phyloP scores from a whole-genome alignment of 2,329 filamentous ascomycete genomes.

The Dothistroma septosporum region DNA sequence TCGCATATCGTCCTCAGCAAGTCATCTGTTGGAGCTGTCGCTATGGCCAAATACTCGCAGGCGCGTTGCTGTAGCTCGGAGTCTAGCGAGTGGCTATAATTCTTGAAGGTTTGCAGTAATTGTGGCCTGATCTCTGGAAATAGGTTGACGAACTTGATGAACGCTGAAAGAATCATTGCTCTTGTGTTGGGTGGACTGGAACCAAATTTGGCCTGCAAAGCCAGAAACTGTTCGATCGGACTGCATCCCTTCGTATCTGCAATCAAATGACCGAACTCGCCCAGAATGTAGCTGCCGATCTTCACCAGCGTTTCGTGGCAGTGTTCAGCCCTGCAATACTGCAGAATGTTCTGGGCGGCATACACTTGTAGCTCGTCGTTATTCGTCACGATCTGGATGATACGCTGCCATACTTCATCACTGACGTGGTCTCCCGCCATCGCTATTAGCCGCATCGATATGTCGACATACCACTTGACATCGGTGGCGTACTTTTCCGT shows the following conservation, averaged over 20 bases:
- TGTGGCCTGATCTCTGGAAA: slow-evolving; percentile 98
- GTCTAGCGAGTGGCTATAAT: slow-evolving; percentile 92
- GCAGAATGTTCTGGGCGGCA: slow-evolving; percentile 85
- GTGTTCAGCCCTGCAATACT: slow-evolving; percentile 86
- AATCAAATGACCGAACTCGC: slow-evolving; percentile 94
- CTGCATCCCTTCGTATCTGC: slow-evolving; percentile 89
- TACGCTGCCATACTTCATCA: slow-evolving; percentile 97
- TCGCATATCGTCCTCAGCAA: slow-evolving; percentile 90
- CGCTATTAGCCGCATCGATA: slow-evolving; percentile 86
- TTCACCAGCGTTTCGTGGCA: slow-evolving; percentile 97
- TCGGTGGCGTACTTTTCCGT: slow-evolving; percentile 98
- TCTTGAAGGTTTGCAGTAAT: slow-evolving; percentile 80
- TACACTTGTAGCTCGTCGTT: slow-evolving; percentile 98
- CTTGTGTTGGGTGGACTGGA: slow-evolving; percentile 84
- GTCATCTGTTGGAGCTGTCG: slow-evolving; percentile 82
- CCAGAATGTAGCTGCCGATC: slow-evolving; percentile 92
- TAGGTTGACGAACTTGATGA: slow-evolving; percentile 95
- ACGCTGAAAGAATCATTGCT: slow-evolving; percentile 90
- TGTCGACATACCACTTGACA: slow-evolving; percentile 98
- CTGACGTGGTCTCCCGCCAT: slow-evolving; percentile 98
- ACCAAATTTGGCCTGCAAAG: slow-evolving; percentile 82
- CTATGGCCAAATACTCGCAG: slow-evolving; percentile 87
- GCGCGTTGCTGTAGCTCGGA: slow-evolving; percentile 94
- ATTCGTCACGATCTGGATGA: slow-evolving; percentile 98
- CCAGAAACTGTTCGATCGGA: slow-evolving; percentile 95